Evolutionary conservation across 495 filamentous ascomycete species (phyloP), one percentile per base, ranked within the genome.

Genomic region (Xeromyces bisporus): DNA sequence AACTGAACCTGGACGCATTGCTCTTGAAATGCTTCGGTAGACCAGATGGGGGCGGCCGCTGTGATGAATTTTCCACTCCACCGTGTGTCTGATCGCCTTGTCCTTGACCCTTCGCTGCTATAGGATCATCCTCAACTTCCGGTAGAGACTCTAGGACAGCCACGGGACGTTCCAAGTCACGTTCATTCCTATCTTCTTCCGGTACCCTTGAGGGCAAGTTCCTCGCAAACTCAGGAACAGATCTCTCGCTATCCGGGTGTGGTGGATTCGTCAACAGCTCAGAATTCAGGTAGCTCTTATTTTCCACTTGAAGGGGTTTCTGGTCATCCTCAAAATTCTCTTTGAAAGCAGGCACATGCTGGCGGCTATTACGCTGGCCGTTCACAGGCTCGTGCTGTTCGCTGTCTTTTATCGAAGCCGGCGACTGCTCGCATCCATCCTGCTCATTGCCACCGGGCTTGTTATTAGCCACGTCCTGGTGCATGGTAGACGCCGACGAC

Each of bases 1-100:
- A 94, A 45, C 83, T 91, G 41, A 94, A 93, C 7, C 85, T 63
- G 2, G 82, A 91, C 0, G 84, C 79, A 32, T 77, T 87, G 48
- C 81, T 87, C 40, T 78, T 85, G 48, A 85, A 74, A 49, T 86
- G 82, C 40, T 63, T 77, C 0, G 80, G 79, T 23, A 67, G 29
- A 4, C 47, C 62, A 18, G 55, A 49, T 20, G 45, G 44, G n/a
- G 51, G 48, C 11, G 53, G 55, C 0, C 55, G 45, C 47, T 27
- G 26, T n/a, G 26, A n/a, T n/a, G 26, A 15, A 5, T 11, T 5
- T n/a, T 5, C 6, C 11, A 30, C 20, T 47, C 43, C 37, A 53
- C 56, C 40, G 48, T 62, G 36, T 36, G 58, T 47, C 39, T 56
- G 47, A 0, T 42, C 48, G 39, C 60, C 58, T 30, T 39, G 37